Evolutionary conservation across 139 green algal species (phyloP).

Genomic region (Tetraselmis striata): DNA sequence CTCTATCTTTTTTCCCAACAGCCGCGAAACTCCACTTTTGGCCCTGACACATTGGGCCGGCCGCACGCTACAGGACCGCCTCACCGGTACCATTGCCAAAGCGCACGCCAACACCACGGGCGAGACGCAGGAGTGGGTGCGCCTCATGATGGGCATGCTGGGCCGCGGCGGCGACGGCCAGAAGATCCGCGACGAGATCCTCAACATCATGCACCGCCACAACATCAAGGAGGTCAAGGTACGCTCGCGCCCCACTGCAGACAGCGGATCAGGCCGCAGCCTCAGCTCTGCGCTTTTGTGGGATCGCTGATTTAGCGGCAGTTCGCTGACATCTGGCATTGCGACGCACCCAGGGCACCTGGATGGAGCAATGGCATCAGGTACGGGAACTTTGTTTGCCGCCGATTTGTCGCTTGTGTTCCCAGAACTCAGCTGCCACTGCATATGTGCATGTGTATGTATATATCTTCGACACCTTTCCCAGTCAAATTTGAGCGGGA

Average conservation of each 20-base stretch:
- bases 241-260: too few relatives aligned
- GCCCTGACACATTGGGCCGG: conserved; percentile 5
- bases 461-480: background rate
- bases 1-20: too few relatives aligned
- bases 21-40: too few relatives aligned
- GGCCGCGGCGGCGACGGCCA: conserved; percentile 92
- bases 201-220: conserved; percentile 98
- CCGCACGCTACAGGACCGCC: conserved; percentile 83
- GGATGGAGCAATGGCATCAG: conserved; percentile 97
- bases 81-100: conserved; percentile 74
- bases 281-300: background rate
- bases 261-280: too few relatives aligned
- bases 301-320: background rate
- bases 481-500: background rate
- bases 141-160: conserved; percentile 78
- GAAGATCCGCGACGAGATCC: conserved; percentile 95
- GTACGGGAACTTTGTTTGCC: too few relatives aligned
- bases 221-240: conserved; percentile 62
- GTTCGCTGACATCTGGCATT: too few relatives aligned
- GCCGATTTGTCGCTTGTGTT: too few relatives aligned
- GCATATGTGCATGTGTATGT: background rate
- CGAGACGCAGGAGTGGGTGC: conserved; percentile 82
- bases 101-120: conserved; percentile 38
- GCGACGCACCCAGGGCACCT: conserved; percentile 55
- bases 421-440: conserved; percentile 78